Evolutionary conservation across 768 basidiomycete genomes (phyloP), one percentile per base, ranked within the genome.

Genomic region (Suillus placidus): DNA sequence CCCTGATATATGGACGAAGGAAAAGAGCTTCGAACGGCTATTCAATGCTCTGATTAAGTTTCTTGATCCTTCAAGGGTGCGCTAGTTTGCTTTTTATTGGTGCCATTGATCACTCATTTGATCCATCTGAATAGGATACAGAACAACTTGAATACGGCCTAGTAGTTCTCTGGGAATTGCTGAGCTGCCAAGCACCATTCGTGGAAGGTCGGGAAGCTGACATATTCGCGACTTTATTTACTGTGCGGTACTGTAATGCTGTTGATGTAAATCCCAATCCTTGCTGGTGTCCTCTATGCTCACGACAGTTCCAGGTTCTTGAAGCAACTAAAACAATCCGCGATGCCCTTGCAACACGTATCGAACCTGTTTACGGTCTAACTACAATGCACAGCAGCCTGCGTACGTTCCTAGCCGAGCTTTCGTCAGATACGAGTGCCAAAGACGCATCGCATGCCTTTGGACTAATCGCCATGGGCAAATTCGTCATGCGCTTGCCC

Each of bases 281-380:
- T 9, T 30, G 9, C 6, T 30, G 12, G 40, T 42, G 10, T 60
- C 18, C 26, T 42, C 58, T 5, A 4, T 58, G 40, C 34, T 54
- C 26, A 66, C 7, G n/a, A 62, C 63, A 61, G 45, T 30, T 37
- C 14, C 62, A 95, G 93, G 88, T 95, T 45, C 81, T 93, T 62
- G 92, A 94, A 74, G 93, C 91, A 6, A 93, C 93, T 14, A 92
- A 86, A 70, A 86, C 88, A 2, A 89, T 95, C 67, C 90, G 93
- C 49, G 92, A 95, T 74, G 83, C 84, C 20, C 80, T 95, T 42
- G 86, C 90, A 30, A 79, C 82, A 12, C 88, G 85, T 68, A 85
- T 91, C 69, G 94, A 92, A 67, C 90, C 94, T 23, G 91, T 95
- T 26, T 94, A 92, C 70, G 93, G 93, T 8, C 77, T 95, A 69